These are phyloP conservation scores for Glutinoglossum americanum DNA, from an alignment of 495 filamentous ascomycete species.

Conservation along the genomic window DNA sequence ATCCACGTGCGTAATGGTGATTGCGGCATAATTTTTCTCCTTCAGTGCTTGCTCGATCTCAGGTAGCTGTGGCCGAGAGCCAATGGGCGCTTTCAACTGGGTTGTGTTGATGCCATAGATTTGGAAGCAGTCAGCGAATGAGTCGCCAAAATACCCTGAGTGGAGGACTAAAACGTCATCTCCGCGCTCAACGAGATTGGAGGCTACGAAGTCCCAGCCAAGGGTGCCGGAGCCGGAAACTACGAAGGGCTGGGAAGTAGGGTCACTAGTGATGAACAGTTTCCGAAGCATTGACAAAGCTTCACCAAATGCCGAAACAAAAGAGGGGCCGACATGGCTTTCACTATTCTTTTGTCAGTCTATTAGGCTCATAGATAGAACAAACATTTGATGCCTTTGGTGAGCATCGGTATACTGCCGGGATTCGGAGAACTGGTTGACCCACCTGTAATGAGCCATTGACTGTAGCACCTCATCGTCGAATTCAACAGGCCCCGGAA, in stretches of 20 bases:
- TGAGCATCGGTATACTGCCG: neutral
- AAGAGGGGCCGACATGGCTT: constrained; percentile 72
- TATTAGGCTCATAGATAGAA: neutral
- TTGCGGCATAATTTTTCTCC: constrained; percentile 71
- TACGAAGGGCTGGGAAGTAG: constrained; percentile 73
- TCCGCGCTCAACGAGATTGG: constrained; percentile 69
- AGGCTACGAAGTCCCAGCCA: constrained; percentile 86
- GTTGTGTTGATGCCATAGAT: constrained; percentile 80
- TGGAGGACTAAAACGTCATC: constrained; percentile 86
- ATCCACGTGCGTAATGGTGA: constrained; percentile 93
- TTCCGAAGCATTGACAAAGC: constrained; percentile 70
- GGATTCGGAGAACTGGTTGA: neutral
- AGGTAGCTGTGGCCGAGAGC: constrained; percentile 65
- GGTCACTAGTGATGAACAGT: constrained; percentile 72
- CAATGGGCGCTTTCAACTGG: constrained; percentile 72
- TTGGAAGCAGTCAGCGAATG: constrained; percentile 74
- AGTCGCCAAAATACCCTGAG: constrained; percentile 93
- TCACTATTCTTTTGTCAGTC: constrained; percentile 31
- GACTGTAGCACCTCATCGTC: constrained; percentile 90
- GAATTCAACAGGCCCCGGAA: constrained; percentile 95
- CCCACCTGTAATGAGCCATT: constrained; percentile 89
- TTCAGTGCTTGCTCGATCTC: constrained; percentile 73
- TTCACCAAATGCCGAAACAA: constrained; percentile 81
- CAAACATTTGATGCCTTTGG: neutral
- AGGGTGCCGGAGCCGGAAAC: constrained; percentile 87